Evolutionary conservation across 495 filamentous ascomycete species (phyloP).

Genomic region (Annulohypoxylon moriforme): DNA sequence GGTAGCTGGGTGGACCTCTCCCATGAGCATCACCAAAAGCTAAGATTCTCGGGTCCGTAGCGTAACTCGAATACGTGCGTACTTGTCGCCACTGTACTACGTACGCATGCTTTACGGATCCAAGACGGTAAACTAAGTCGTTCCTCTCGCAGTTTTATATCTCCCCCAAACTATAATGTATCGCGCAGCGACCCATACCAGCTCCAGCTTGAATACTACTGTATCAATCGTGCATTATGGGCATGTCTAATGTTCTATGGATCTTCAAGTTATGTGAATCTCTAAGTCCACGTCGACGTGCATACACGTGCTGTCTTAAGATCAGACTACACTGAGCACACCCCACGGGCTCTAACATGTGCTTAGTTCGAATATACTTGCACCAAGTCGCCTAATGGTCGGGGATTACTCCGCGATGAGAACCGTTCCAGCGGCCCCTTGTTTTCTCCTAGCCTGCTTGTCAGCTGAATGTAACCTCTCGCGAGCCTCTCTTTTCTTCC

Average conservation of each 20-base stretch:
- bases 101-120: slow-evolving; percentile 3
- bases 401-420: slow-evolving; percentile 12
- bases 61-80: neutral
- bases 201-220: neutral
- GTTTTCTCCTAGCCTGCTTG: neutral
- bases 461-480: slow-evolving; percentile 4
- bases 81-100: neutral
- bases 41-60: slow-evolving; percentile 3
- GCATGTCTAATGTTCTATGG: neutral
- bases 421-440: neutral
- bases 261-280: slow-evolving; percentile 9
- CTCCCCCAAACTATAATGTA: neutral
- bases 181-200: neutral
- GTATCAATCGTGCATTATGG: neutral
- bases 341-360: neutral
- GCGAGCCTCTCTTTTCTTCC: slow-evolving; percentile 2
- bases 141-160: neutral
- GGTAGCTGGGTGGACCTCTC: slow-evolving; percentile 8
- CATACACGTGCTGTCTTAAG: slow-evolving; percentile 14
- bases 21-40: neutral
- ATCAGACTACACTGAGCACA: slow-evolving; percentile 10
- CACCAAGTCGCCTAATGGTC: neutral
- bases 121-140: neutral
- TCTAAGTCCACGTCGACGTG: slow-evolving; percentile 9
- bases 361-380: neutral